Evolutionary conservation across 305 asterid species (phyloP).

Genomic region (Fraxinus greggii): DNA sequence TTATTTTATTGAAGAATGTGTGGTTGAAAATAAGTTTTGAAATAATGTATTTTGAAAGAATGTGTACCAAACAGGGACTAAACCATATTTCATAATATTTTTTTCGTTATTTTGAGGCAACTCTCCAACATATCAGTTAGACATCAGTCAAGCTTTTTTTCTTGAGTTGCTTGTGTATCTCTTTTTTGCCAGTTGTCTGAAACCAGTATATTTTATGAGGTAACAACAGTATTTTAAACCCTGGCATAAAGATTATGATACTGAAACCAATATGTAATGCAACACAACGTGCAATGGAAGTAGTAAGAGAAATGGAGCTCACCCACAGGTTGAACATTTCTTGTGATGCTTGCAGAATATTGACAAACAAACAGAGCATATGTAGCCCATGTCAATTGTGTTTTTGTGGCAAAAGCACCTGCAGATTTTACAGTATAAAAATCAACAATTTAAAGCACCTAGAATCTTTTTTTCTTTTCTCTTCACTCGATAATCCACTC

Average conservation of each 20-base stretch:
- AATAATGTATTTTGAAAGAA: no score
- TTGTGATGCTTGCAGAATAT: conserved; percentile 91
- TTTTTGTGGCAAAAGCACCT: conserved; percentile 97
- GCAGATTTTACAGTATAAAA: conserved; percentile 21
- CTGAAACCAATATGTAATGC: not conserved
- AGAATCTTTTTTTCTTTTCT: not conserved
- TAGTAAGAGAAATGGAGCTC: conserved; percentile 27
- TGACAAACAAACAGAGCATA: conserved; percentile 89
- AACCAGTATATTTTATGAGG: conserved; percentile 1
- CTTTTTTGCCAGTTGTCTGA: not conserved
- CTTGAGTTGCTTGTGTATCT: not conserved
- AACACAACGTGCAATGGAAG: not conserved
- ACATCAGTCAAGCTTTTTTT: not conserved
- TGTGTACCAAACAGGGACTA: no score
- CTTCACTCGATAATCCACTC: not conserved
- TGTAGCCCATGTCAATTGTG: conserved; percentile 87
- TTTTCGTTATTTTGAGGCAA: not conserved
- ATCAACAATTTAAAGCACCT: not conserved
- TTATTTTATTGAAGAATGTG: no score
- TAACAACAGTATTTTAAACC: not conserved
- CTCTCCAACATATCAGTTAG: not conserved
- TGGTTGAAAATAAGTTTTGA: no score
- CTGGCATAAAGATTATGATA: not conserved
- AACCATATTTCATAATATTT: not conserved
- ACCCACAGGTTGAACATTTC: conserved; percentile 97